Evolutionary conservation across 495 filamentous ascomycete species (phyloP).

Genomic region (Xylaria sp.): DNA sequence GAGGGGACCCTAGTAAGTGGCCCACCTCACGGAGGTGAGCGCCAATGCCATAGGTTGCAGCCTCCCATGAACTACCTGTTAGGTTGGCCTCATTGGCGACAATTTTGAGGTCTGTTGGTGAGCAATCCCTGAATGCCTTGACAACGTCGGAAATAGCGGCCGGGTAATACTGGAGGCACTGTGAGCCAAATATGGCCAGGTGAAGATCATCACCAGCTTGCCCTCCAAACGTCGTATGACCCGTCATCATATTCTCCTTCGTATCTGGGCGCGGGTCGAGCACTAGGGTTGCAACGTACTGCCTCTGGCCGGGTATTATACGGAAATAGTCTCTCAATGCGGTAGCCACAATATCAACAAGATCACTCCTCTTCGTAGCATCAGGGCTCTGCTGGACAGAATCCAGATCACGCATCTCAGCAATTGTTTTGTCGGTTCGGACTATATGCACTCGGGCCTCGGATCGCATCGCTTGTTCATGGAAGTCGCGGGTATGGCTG

Average conservation of each 20-base stretch:
- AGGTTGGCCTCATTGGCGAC: slow-evolving; percentile 87
- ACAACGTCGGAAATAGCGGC: slow-evolving; percentile 84
- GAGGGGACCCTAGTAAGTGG: slow-evolving; percentile 85
- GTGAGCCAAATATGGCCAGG: slow-evolving; percentile 88
- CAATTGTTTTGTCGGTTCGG: slow-evolving; percentile 79
- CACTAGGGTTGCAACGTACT: slow-evolving; percentile 82
- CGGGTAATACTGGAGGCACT: slow-evolving; percentile 87
- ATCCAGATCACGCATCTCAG: slow-evolving; percentile 79
- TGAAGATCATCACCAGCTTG: slow-evolving; percentile 72
- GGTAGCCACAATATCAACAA: slow-evolving; percentile 77
- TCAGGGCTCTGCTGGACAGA: slow-evolving; percentile 78
- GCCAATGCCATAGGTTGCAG: slow-evolving; percentile 89
- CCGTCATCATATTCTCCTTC: slow-evolving; percentile 68
- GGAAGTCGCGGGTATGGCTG: slow-evolving; percentile 71
- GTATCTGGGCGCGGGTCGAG: slow-evolving; percentile 90
- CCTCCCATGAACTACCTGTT: slow-evolving; percentile 87
- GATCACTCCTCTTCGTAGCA: slow-evolving; percentile 69
- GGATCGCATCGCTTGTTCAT: slow-evolving; percentile 76
- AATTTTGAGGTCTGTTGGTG: slow-evolving; percentile 78
- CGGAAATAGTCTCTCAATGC: slow-evolving; percentile 79
- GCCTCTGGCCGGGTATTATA: slow-evolving; percentile 74
- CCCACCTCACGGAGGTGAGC: slow-evolving; percentile 90
- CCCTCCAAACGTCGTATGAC: slow-evolving; percentile 80
- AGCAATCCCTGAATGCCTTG: slow-evolving; percentile 86
- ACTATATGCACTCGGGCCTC: slow-evolving; percentile 89